Percentiles rank a stretch among this genome's conserved stretches.
These are phyloP conservation scores for Exserohilum rostratum DNA, from an alignment of 2,329 filamentous ascomycete species.

Conservation along the genomic window DNA sequence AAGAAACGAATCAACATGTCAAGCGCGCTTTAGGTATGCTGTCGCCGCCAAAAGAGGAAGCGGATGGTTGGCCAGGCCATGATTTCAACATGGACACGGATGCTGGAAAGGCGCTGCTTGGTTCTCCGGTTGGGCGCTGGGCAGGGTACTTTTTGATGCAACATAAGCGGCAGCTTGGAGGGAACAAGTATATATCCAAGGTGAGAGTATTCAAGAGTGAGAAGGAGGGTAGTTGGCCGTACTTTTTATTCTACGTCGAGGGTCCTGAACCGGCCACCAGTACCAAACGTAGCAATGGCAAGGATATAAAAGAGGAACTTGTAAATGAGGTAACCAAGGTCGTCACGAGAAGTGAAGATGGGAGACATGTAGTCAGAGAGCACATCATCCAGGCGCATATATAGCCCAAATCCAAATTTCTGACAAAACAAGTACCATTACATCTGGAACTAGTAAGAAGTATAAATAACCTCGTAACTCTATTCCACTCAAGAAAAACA, in stretches of 20 bases:
- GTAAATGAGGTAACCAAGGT: neutral
- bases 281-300: neutral
- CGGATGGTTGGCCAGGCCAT: constrained; percentile 21
- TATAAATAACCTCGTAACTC: no score
- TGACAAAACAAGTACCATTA: neutral
- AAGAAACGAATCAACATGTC: constrained; percentile 20
- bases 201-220: constrained; percentile 20
- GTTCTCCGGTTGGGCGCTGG: constrained; percentile 20
- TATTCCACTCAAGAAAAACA: neutral
- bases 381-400: neutral
- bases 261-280: neutral
- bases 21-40: constrained; percentile 11
- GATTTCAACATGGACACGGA: constrained; percentile 24
- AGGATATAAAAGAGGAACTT: neutral
- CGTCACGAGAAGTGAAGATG: neutral
- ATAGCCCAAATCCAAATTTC: neutral
- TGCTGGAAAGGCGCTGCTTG: constrained; percentile 24
- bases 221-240: constrained; percentile 15
- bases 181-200: constrained; percentile 14
- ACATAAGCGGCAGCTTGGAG: constrained; percentile 19
- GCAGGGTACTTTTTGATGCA: constrained; percentile 23
- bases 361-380: constrained; percentile 6
- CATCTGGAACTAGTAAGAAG: no score
- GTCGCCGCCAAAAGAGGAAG: constrained; percentile 5
- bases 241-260: constrained; percentile 19